Evolutionary conservation across 805 yeast species (phyloP).

Genomic region (Kurtzmaniella cleridarum): DNA sequence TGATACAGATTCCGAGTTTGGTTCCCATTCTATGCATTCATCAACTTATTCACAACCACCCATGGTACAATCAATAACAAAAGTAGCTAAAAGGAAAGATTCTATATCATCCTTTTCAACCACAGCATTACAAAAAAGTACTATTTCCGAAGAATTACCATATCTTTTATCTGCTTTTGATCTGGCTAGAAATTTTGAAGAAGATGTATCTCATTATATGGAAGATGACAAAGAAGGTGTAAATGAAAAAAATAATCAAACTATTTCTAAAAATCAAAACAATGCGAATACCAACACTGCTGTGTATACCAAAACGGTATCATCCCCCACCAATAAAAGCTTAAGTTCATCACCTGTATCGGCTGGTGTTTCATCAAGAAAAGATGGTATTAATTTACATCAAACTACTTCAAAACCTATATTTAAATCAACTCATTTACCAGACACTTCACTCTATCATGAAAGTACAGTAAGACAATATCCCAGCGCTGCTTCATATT

Average conservation of each 20-base stretch:
- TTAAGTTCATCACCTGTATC: neutral
- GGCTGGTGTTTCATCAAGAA: neutral
- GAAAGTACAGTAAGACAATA: slow-evolving; percentile 22
- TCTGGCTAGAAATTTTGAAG: slow-evolving; percentile 53
- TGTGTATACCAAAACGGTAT: slow-evolving; percentile 1
- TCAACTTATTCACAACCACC: slow-evolving; percentile 24
- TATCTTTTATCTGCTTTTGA: slow-evolving; percentile 61
- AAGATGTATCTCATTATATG: slow-evolving; percentile 34
- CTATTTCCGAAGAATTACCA: slow-evolving; percentile 62
- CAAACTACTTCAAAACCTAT: slow-evolving; percentile 1
- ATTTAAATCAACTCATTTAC: slow-evolving; percentile 15
- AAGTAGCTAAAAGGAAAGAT: slow-evolving; percentile 15
- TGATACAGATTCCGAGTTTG: slow-evolving; percentile 23
- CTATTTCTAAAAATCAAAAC: neutral
- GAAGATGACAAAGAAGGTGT: slow-evolving; percentile 6
- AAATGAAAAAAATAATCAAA: slow-evolving; percentile 8
- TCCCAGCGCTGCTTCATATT: slow-evolving; percentile 21
- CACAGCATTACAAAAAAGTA: slow-evolving; percentile 41
- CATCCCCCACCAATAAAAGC: neutral
- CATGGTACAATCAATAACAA: slow-evolving; percentile 37
- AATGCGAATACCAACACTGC: neutral
- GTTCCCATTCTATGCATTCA: slow-evolving; percentile 16
- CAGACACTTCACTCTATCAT: slow-evolving; percentile 28
- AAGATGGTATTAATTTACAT: neutral
- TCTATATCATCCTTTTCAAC: slow-evolving; percentile 24